Percentiles rank a stretch among this genome's conserved stretches.
Evolutionary conservation across 176 grass and related monocot genomes (phyloP).

Genomic region (Eremochloa ophiuroides): DNA sequence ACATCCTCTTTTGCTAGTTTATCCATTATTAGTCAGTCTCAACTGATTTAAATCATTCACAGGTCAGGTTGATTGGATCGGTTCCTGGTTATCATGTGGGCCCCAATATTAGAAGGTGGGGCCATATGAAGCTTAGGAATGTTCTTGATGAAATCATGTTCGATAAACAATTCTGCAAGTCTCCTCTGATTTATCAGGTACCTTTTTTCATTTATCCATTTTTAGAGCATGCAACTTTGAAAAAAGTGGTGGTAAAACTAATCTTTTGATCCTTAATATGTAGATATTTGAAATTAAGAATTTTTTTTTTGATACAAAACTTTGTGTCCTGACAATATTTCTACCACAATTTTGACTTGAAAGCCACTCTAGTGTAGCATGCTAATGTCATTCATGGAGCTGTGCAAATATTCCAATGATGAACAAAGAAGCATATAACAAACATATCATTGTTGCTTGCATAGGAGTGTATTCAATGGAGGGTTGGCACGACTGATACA

Average conservation of each 20-base stretch:
- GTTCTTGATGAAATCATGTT: conserved; percentile 72
- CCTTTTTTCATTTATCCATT: conserved; percentile 13
- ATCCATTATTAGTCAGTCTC: conserved; percentile 12
- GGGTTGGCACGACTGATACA: neutral
- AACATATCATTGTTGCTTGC: neutral
- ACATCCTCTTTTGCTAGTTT: neutral
- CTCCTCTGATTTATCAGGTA: conserved; percentile 93
- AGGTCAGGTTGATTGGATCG: conserved; percentile 91
- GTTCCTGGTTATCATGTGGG: conserved; percentile 92
- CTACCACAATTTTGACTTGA: neutral
- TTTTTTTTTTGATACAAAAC: neutral
- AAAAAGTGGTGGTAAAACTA: neutral
- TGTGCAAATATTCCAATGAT: neutral
- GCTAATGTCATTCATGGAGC: neutral
- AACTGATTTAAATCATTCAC: conserved; percentile 4
- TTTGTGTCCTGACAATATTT: neutral
- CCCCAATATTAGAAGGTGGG: conserved; percentile 76
- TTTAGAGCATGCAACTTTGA: conserved; percentile 3
- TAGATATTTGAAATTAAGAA: neutral
- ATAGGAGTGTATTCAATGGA: neutral
- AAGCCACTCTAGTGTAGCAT: neutral
- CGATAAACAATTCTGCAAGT: conserved; percentile 77
- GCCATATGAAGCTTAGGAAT: conserved; percentile 87
- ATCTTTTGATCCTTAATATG: neutral
- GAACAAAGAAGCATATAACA: neutral